Percentiles rank a stretch among this genome's conserved stretches.
These are phyloP conservation scores for Fragilaria crotonensis DNA, from an alignment of 108 stramenopile genomes.

Conservation along the genomic window DNA sequence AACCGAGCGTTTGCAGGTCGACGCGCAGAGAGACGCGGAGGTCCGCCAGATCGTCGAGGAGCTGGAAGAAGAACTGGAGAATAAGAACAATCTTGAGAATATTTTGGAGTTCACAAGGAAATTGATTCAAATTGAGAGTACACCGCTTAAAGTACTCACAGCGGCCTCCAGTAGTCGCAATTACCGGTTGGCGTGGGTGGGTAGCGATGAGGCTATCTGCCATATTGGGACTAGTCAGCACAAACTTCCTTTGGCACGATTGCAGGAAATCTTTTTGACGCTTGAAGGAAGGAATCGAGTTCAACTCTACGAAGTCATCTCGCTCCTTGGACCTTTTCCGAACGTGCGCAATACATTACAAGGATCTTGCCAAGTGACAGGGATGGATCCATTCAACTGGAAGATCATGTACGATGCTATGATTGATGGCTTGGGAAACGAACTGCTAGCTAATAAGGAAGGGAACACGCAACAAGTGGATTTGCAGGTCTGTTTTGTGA, in stretches of 20 bases:
- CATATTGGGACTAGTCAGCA: slow-evolving; percentile 80
- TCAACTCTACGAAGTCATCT: slow-evolving; percentile 75
- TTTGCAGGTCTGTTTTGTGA: slow-evolving; percentile 55
- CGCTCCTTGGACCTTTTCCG: slow-evolving; percentile 83
- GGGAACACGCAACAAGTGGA: slow-evolving; percentile 54
- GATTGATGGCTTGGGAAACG: slow-evolving; percentile 83
- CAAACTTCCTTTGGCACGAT: slow-evolving; percentile 79
- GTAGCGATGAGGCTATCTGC: slow-evolving; percentile 63
- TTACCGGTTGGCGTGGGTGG: slow-evolving; percentile 78
- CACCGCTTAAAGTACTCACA: slow-evolving; percentile 8
- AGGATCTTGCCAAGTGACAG: slow-evolving; percentile 36
- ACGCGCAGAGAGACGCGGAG: slow-evolving; percentile 4
- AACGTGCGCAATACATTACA: slow-evolving; percentile 72
- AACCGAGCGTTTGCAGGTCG: too few relatives aligned
- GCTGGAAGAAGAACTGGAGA: slow-evolving; percentile 5
- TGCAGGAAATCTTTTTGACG: slow-evolving; percentile 73
- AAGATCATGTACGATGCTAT: slow-evolving; percentile 54
- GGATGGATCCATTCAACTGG: background rate
- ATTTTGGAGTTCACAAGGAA: slow-evolving; percentile 12
- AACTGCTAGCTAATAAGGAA: slow-evolving; percentile 58
- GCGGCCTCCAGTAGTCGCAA: slow-evolving; percentile 10
- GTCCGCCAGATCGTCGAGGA: slow-evolving; percentile 8
- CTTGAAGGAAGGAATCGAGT: slow-evolving; percentile 38
- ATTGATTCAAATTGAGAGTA: slow-evolving; percentile 5
- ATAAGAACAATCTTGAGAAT: slow-evolving; percentile 12